These are phyloP conservation scores for Hyaloscypha finlandica DNA, from an alignment of 495 filamentous ascomycete genomes.

Conservation along the genomic window DNA sequence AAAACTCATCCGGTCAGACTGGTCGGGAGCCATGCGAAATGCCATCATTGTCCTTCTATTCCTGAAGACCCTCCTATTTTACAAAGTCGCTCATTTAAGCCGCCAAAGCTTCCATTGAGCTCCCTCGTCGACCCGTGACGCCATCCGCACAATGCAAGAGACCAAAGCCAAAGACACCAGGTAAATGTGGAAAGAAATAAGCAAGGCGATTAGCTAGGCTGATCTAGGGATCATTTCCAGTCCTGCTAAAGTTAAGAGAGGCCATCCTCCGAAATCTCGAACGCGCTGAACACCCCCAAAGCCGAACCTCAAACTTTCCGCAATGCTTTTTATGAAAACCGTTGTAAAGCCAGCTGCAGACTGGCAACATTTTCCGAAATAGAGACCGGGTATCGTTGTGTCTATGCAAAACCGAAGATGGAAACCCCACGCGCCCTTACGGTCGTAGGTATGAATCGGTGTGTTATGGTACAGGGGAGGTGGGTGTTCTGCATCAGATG, in stretches of 20 bases:
- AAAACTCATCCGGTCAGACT: not conserved
- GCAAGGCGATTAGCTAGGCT: constrained; percentile 10
- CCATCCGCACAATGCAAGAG: constrained; percentile 32
- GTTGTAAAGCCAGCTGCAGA: constrained; percentile 30
- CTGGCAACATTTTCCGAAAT: constrained; percentile 28
- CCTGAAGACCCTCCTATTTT: constrained; percentile 25
- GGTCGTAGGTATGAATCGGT: constrained; percentile 24
- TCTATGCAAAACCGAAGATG: constrained; percentile 38
- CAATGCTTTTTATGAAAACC: constrained; percentile 34
- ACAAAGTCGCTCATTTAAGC: constrained; percentile 17
- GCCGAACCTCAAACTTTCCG: constrained; percentile 17
- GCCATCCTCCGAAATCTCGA: constrained; percentile 3
- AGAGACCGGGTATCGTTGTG: constrained; percentile 35
- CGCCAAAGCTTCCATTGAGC: constrained; percentile 1
- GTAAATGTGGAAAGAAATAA: constrained; percentile 28
- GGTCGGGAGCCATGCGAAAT: not conserved
- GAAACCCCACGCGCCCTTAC: constrained; percentile 25
- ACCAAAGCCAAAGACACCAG: constrained; percentile 31
- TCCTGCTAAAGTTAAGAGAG: constrained; percentile 1
- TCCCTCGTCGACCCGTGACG: constrained; percentile 18
- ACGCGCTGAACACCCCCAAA: constrained; percentile 24
- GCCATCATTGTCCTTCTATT: constrained; percentile 10
- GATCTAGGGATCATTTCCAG: constrained; percentile 8
- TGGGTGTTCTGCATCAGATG: constrained; percentile 18
- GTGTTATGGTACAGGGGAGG: constrained; percentile 30